phyloP scores from a whole-genome alignment of 2,329 filamentous ascomycete species.

The Gremmenia infestans region DNA sequence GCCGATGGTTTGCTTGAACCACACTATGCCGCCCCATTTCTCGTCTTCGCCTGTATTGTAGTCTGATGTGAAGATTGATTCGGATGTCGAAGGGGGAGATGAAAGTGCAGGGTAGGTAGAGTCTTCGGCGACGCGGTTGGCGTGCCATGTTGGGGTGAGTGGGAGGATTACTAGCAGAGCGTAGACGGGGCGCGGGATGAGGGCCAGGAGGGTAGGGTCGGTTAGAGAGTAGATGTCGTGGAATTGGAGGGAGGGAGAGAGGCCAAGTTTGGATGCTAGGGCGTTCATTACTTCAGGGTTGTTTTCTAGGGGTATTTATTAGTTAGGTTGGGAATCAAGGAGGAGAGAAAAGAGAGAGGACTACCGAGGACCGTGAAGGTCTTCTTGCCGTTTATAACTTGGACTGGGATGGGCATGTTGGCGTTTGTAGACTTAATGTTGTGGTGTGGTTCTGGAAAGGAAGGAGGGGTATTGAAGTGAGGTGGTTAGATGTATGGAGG shows the following conservation, averaged over 20 bases:
- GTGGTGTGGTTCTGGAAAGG: background rate
- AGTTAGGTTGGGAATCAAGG: background rate
- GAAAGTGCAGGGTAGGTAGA: conserved; percentile 55
- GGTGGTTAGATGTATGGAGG: background rate
- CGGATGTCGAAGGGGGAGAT: no score
- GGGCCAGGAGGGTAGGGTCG: conserved; percentile 78
- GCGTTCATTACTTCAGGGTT: conserved; percentile 88
- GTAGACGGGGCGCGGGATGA: conserved; percentile 83
- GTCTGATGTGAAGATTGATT: conserved; percentile 34
- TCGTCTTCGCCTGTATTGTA: conserved; percentile 68
- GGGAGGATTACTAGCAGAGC: conserved; percentile 94
- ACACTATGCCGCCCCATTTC: conserved; percentile 75
- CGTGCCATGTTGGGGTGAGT: conserved; percentile 75
- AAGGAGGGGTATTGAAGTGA: background rate
- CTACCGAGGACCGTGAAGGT: conserved; percentile 23
- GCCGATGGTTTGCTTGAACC: conserved; percentile 93
- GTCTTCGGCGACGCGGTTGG: conserved; percentile 72
- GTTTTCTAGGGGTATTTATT: conserved; percentile 43
- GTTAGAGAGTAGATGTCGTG: conserved; percentile 93
- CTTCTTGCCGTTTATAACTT: conserved; percentile 19
- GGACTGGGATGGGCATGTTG: conserved; percentile 19
- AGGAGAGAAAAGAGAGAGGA: background rate
- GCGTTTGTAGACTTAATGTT: background rate
- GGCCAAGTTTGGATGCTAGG: conserved; percentile 78
- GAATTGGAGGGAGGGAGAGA: conserved; percentile 69